Percentiles rank a stretch among this genome's conserved stretches.
Conservation (phyloP, 495 filamentous ascomycete species). For the Tuber melanosporum region DNA sequence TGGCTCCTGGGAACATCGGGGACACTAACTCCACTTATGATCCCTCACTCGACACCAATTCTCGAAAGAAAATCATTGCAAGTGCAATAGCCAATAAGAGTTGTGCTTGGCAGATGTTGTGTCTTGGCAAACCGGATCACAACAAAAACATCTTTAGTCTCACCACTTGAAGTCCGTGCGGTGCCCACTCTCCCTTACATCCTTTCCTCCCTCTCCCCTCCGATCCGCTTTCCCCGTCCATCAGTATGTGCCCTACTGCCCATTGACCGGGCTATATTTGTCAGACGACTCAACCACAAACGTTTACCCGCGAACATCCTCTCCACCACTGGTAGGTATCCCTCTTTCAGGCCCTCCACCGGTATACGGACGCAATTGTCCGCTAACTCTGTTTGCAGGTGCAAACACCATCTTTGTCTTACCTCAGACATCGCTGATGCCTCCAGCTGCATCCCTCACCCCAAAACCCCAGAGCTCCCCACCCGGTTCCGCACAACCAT, state of each 20-base stretch:
- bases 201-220: background rate
- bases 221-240: background rate
- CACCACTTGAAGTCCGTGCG: background rate
- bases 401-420: background rate
- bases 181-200: background rate
- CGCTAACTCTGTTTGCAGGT: slow-evolving; percentile 1
- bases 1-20: background rate
- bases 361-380: slow-evolving; percentile 2
- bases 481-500: slow-evolving; percentile 8
- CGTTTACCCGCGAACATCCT: background rate
- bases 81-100: background rate
- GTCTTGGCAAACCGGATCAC: background rate
- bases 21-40: background rate
- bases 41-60: background rate
- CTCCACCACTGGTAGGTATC: background rate
- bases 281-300: background rate
- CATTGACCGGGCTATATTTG: background rate
- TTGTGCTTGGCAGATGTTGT: background rate
- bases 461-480: slow-evolving; percentile 18
- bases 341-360: background rate
- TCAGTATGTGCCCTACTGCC: background rate
- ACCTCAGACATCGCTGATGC: background rate
- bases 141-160: background rate
- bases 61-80: background rate
- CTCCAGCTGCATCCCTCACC: background rate